Percentiles rank a stretch among this genome's conserved stretches.
Evolutionary conservation across 352 stramenopile genomes (phyloP).

Genomic region (Globisporangium okanoganense): DNA sequence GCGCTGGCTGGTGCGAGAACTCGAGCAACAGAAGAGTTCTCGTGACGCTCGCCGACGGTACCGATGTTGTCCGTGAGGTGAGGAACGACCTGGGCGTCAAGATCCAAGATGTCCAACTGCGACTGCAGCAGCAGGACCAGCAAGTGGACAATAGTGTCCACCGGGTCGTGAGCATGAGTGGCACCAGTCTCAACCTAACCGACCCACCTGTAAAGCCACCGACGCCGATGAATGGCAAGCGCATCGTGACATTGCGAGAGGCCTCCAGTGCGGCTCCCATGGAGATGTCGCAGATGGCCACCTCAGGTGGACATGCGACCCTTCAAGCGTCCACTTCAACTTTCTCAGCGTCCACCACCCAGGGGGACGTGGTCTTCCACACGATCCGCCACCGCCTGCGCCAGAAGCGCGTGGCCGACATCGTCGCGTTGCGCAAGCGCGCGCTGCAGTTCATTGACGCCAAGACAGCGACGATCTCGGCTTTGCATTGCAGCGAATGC

Average conservation of each 20-base stretch:
- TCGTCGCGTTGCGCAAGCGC: slow-evolving; percentile 46
- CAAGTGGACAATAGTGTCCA: slow-evolving; percentile 1
- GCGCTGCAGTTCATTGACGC: slow-evolving; percentile 47
- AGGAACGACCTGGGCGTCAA: slow-evolving; percentile 42
- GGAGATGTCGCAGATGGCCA: slow-evolving; percentile 12
- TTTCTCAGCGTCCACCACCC: neutral
- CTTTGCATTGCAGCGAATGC: slow-evolving; percentile 33
- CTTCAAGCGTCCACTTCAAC: neutral
- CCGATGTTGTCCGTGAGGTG: slow-evolving; percentile 38
- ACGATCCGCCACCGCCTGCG: slow-evolving; percentile 42
- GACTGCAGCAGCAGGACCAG: slow-evolving; percentile 31
- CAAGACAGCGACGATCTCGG: slow-evolving; percentile 47
- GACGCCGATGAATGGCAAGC: slow-evolving; percentile 16
- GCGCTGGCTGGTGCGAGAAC: slow-evolving; percentile 49
- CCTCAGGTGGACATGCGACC: neutral
- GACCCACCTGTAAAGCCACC: slow-evolving; percentile 3
- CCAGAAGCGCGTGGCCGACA: slow-evolving; percentile 37
- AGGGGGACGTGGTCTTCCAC: slow-evolving; percentile 40
- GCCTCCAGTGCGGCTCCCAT: slow-evolving; percentile 32
- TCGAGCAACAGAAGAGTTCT: slow-evolving; percentile 59
- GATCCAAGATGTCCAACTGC: slow-evolving; percentile 26
- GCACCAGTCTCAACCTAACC: slow-evolving; percentile 12
- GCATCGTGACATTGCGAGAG: slow-evolving; percentile 58
- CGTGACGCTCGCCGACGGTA: slow-evolving; percentile 50
- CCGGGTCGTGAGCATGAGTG: slow-evolving; percentile 2